phyloP scores from a whole-genome alignment of 1,139 yeast species.

The Pichia sp. region DNA sequence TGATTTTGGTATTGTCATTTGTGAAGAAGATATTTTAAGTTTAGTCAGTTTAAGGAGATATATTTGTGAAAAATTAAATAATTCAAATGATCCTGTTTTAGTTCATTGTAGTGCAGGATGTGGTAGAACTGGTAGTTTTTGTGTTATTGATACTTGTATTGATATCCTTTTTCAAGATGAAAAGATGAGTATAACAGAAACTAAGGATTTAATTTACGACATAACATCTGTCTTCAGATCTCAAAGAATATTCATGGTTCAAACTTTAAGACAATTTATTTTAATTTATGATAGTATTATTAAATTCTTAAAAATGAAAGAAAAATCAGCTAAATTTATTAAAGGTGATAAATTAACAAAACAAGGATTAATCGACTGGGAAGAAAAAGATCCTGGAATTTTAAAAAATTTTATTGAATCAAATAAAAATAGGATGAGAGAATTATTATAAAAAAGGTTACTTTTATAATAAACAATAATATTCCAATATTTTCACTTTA shows the following conservation, averaged over 20 bases:
- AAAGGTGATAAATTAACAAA: slow-evolving; percentile 6
- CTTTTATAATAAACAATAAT: background rate
- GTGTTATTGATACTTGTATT: slow-evolving; percentile 45
- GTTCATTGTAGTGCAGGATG: slow-evolving; percentile 59
- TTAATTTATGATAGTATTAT: slow-evolving; percentile 41
- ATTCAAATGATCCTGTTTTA: slow-evolving; percentile 32
- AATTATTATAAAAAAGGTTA: background rate
- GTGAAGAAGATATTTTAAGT: slow-evolving; percentile 38
- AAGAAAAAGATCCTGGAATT: slow-evolving; percentile 15
- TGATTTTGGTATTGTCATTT: slow-evolving; percentile 42
- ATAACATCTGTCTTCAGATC: slow-evolving; percentile 44
- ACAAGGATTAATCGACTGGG: slow-evolving; percentile 17
- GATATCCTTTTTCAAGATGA: slow-evolving; percentile 29
- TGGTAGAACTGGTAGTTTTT: slow-evolving; percentile 54
- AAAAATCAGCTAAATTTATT: background rate
- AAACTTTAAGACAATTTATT: slow-evolving; percentile 48
- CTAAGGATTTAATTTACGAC: slow-evolving; percentile 35
- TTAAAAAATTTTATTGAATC: slow-evolving; percentile 10
- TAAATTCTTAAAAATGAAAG: slow-evolving; percentile 20
- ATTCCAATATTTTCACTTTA: too few species aligned
- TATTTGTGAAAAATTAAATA: slow-evolving; percentile 25
- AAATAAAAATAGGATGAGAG: background rate
- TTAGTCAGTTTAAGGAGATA: slow-evolving; percentile 37
- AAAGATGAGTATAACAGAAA: slow-evolving; percentile 4
- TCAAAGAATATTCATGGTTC: slow-evolving; percentile 55